Conservation (phyloP, 2,329 filamentous ascomycete genomes). For the Fusarium sp. region DNA sequence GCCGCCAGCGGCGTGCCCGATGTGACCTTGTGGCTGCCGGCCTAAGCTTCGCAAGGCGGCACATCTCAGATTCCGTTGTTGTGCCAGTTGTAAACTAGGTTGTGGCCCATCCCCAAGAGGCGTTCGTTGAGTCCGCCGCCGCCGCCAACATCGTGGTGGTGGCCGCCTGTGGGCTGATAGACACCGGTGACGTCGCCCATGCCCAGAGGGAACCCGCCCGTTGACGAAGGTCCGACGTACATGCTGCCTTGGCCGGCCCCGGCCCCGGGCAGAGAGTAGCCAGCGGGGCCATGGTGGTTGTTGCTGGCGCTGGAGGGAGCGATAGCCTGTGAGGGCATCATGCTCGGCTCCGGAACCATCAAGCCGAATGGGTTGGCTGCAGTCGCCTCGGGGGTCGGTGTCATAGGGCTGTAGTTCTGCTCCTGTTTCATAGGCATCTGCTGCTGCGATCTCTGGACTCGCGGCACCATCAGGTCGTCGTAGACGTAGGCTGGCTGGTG, state of each 20-base stretch:
- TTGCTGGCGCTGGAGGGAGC: conserved; percentile 17
- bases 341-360: conserved; percentile 37
- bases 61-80: conserved; percentile 30
- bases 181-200: conserved; percentile 44
- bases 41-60: conserved; percentile 8
- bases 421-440: conserved; percentile 37
- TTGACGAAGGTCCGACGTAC: conserved; percentile 34
- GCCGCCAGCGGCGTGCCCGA: conserved; percentile 17
- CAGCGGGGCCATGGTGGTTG: conserved; percentile 23
- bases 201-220: conserved; percentile 41
- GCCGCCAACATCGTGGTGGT: conserved; percentile 27
- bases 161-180: conserved; percentile 36
- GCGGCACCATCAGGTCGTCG: conserved; percentile 36
- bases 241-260: conserved; percentile 20
- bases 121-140: conserved; percentile 33
- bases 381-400: conserved; percentile 36
- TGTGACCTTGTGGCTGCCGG: conserved; percentile 30
- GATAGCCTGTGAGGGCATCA: conserved; percentile 30
- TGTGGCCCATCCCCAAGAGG: conserved; percentile 33
- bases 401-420: conserved; percentile 35
- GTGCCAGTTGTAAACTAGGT: conserved; percentile 34
- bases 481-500: conserved; percentile 32
- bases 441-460: conserved; percentile 39
- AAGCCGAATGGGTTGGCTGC: conserved; percentile 28
- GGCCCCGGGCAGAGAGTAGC: conserved; percentile 33